These are phyloP conservation scores for Mercurialis annua DNA, from an alignment of 345 rosid genomes.

Conservation along the genomic window DNA sequence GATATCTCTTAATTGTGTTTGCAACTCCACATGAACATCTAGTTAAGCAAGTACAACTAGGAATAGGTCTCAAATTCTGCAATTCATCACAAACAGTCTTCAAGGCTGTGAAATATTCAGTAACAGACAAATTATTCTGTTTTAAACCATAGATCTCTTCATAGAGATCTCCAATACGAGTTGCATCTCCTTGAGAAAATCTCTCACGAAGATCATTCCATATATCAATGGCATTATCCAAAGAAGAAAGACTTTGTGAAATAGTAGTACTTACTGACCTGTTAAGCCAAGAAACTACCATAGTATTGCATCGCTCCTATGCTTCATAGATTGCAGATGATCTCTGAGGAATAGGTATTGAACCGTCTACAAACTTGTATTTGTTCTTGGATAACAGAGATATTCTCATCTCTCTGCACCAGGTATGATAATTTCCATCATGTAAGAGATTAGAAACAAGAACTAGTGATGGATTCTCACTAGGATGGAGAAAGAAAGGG, in stretches of 20 bases:
- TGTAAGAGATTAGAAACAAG: neutral
- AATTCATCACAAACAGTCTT: too few relatives aligned
- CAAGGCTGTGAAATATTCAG: too few relatives aligned
- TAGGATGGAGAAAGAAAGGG: too few relatives aligned
- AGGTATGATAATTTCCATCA: neutral
- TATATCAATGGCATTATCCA: neutral
- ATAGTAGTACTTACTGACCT: neutral
- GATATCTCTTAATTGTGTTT: too few relatives aligned
- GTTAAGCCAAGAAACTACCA: neutral
- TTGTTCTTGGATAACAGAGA: too few relatives aligned
- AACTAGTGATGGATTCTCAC: neutral
- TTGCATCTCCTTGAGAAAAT: neutral
- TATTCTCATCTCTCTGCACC: neutral
- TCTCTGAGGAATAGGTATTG: neutral
- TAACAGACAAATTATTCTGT: neutral
- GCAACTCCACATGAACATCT: too few relatives aligned
- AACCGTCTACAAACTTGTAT: too few relatives aligned
- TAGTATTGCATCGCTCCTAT: neutral
- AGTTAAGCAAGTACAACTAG: too few relatives aligned
- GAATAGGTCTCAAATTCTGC: too few relatives aligned
- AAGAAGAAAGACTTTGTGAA: neutral
- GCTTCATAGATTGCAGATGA: neutral
- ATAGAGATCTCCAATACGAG: neutral
- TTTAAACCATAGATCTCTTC: neutral
- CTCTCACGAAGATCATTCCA: neutral